Evolutionary conservation across 495 filamentous ascomycete genomes (phyloP), one percentile per base, ranked within the genome.

Genomic region (Neurospora sp.): DNA sequence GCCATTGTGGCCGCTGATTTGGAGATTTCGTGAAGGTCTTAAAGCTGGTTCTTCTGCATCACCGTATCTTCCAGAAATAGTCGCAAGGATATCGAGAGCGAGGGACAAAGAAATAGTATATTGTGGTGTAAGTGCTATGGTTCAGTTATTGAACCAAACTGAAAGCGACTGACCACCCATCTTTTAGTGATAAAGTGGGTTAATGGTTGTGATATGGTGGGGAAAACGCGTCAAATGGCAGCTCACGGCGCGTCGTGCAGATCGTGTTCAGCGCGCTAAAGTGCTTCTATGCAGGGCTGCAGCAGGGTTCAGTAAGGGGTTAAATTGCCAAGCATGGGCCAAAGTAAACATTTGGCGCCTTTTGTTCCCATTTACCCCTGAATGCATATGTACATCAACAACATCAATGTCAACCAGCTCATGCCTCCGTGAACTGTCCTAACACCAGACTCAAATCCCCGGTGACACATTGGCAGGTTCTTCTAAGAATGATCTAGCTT

Each of bases 1-100:
- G 85, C 78, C 85, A 86, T 88, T 79, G 73, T 78, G 73, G 39
- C 71, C 42, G 76, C 59, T 37, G 77, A 75, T 79, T 75, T 71
- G 54, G 8, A 16, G 27, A 69, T 69, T 62, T 18, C 20, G 9
- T 71, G 44, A 44, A 74, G 39, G 5, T 70, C 39, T 42, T 20
- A 23, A 39, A 42, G 35, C 35, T 62, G 69, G 72, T n/a, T 10
- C 0, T 9, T 66, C 6, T 31, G 54, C 54, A 66, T 66, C 14
- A 16, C 27, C 14, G 0, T 66, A 0, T 66, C 12, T 35, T 37
- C 14, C 6, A 35, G 14, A 66, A 10, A 35, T 35, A 16, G 27
- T 5, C 23, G 54, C 1, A 66, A 35, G 6, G 3, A 66, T 16
- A 3, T 9, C 23, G 14, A 54, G 20, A 54, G 4, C 0, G 4